These are phyloP conservation scores for Schizochytrium sp. DNA, from an alignment of 108 stramenopile genomes.

Conservation along the genomic window DNA sequence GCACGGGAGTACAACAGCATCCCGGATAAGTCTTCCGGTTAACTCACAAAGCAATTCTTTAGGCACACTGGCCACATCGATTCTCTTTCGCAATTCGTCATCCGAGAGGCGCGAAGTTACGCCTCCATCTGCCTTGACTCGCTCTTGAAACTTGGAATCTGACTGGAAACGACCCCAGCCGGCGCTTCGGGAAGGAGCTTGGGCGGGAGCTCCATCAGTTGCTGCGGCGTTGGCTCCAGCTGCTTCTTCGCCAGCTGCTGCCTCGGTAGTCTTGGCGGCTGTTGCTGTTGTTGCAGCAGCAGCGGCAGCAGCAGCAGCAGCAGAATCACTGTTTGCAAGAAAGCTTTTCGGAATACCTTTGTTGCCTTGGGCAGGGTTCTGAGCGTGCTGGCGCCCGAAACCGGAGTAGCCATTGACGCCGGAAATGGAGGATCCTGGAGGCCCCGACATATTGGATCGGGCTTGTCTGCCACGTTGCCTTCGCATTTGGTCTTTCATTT, in stretches of 20 bases:
- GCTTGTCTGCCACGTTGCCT: conserved; percentile 21
- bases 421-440: neutral
- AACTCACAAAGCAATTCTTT: conserved; percentile 30
- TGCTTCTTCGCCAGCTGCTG: neutral
- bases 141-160: conserved; percentile 17
- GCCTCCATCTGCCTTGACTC: conserved; percentile 33
- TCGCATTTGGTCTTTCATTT: conserved; percentile 42
- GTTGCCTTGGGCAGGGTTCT: neutral
- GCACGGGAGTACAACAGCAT: conserved; percentile 45
- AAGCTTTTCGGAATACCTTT: conserved; percentile 31
- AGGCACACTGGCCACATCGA: conserved; percentile 15
- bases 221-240: neutral
- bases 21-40: conserved; percentile 2
- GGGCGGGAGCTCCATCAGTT: neutral
- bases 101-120: conserved; percentile 6
- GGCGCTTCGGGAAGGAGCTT: neutral
- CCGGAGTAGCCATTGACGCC: neutral
- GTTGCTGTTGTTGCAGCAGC: neutral
- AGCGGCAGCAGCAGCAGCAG: neutral
- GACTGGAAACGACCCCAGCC: conserved; percentile 55
- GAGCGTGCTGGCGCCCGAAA: neutral
- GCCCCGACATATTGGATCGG: conserved; percentile 17
- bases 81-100: conserved; percentile 53
- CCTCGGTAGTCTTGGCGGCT: neutral
- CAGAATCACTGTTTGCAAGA: neutral